Percentiles rank a stretch among this genome's conserved stretches.
phyloP scores from a whole-genome alignment of 345 rosid species.

The Lepidium sativum region DNA sequence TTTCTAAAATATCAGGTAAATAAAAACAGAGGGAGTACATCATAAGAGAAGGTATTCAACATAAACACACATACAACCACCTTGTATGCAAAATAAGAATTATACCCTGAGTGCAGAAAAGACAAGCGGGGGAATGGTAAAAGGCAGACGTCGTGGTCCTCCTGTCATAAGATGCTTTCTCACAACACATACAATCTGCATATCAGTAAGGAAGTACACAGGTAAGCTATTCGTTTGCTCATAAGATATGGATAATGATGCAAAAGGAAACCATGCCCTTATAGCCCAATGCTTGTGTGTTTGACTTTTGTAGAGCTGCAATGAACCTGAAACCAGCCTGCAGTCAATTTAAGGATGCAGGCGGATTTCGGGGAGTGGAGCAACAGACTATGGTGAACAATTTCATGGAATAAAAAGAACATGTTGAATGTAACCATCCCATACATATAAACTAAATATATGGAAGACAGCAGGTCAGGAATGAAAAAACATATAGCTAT shows the following conservation, averaged over 20 bases:
- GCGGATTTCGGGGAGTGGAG: background rate
- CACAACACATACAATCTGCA: constrained; percentile 67
- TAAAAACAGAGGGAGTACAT: too few species aligned
- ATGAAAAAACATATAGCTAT: background rate
- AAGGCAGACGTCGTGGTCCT: constrained; percentile 66
- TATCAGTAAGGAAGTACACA: background rate
- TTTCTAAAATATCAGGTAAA: too few species aligned
- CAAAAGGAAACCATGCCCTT: background rate
- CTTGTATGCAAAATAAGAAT: constrained; percentile 3
- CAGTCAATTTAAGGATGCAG: background rate
- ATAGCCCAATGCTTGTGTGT: background rate
- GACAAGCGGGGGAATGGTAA: constrained; percentile 66
- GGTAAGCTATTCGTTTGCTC: background rate
- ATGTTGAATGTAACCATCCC: background rate
- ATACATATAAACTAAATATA: background rate
- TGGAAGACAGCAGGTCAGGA: background rate
- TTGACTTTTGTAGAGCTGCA: background rate
- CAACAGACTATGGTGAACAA: background rate
- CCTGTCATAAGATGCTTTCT: constrained; percentile 69
- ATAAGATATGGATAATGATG: background rate
- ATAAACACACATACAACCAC: background rate
- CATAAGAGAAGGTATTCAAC: background rate
- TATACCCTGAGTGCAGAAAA: constrained; percentile 71
- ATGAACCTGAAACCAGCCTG: background rate
- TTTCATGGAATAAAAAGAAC: background rate